These are phyloP conservation scores for Amauroascus verrucosus DNA, from an alignment of 2,329 filamentous ascomycete genomes.

Conservation along the genomic window DNA sequence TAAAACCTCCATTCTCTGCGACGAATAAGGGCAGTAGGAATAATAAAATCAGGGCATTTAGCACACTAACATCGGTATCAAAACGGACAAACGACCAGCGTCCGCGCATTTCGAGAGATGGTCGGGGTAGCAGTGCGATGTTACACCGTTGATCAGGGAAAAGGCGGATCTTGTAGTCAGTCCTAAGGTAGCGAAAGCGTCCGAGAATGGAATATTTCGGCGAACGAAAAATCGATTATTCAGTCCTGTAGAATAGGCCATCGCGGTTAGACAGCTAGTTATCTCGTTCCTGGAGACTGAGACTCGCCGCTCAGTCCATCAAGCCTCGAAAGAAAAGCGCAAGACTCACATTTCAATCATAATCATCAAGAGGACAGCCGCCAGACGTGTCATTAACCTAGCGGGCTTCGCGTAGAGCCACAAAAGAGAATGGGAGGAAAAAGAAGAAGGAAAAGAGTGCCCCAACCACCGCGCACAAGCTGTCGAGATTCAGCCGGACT, in stretches of 20 bases:
- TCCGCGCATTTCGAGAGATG: slow-evolving; percentile 5
- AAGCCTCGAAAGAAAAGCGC: background rate
- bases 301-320: no score
- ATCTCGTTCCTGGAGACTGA: no score
- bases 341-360: background rate
- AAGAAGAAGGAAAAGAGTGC: background rate
- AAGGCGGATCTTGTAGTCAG: background rate
- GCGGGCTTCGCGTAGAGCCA: background rate
- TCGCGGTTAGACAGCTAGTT: no score
- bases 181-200: no score
- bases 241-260: background rate
- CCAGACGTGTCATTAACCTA: background rate
- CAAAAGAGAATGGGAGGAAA: background rate
- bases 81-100: slow-evolving; percentile 9
- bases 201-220: no score
- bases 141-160: no score
- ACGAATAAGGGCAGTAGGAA: slow-evolving; percentile 6
- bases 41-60: slow-evolving; percentile 1
- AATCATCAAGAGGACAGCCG: background rate
- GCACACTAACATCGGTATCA: slow-evolving; percentile 1
- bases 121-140: no score
- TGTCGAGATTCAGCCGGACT: no score
- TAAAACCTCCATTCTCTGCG: background rate
- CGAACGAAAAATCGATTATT: background rate
- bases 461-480: background rate